Percentiles rank a stretch among this genome's conserved stretches.
Conservation (phyloP, 371 early-diverging fungal species). For the Sporodiniella umbellata region DNA sequence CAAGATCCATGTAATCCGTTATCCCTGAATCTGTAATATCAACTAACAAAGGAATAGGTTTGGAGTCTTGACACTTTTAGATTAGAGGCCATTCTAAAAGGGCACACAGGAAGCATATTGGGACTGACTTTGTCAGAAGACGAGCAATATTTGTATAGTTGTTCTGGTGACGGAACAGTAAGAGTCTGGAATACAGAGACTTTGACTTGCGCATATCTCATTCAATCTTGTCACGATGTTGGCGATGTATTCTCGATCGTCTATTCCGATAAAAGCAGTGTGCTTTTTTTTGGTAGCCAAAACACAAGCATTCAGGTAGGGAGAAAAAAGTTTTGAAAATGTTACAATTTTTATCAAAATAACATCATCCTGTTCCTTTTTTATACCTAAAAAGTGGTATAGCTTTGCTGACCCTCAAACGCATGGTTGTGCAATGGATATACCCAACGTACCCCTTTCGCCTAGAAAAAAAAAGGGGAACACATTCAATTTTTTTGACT, state of each 20-base stretch:
- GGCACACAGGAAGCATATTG: slow-evolving; percentile 68
- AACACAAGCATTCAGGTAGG: slow-evolving; percentile 76
- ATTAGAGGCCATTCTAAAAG: slow-evolving; percentile 53
- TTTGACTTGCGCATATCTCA: slow-evolving; percentile 55
- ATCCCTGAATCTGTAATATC: neutral
- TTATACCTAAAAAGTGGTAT: slow-evolving; percentile 65
- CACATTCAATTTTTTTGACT: slow-evolving; percentile 28
- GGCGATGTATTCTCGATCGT: slow-evolving; percentile 73
- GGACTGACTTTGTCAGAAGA: slow-evolving; percentile 54
- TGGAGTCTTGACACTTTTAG: slow-evolving; percentile 68
- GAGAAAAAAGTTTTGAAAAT: neutral
- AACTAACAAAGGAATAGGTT: slow-evolving; percentile 38
- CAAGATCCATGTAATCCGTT: slow-evolving; percentile 46
- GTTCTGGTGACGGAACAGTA: slow-evolving; percentile 48
- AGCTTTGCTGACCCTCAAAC: slow-evolving; percentile 51
- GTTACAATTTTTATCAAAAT: neutral
- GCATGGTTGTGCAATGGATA: slow-evolving; percentile 34
- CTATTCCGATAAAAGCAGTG: slow-evolving; percentile 48
- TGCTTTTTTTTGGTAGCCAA: slow-evolving; percentile 73
- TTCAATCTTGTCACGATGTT: slow-evolving; percentile 70
- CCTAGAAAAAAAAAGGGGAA: slow-evolving; percentile 27
- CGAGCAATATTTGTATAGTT: slow-evolving; percentile 62
- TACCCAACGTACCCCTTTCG: slow-evolving; percentile 33
- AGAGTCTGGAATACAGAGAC: slow-evolving; percentile 66
- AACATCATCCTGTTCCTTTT: neutral